Percentiles rank a stretch among this genome's conserved stretches.
These are phyloP conservation scores for Phlyctochytrium planicorne DNA, from an alignment of 192 early-diverging fungal species.

Conservation along the genomic window DNA sequence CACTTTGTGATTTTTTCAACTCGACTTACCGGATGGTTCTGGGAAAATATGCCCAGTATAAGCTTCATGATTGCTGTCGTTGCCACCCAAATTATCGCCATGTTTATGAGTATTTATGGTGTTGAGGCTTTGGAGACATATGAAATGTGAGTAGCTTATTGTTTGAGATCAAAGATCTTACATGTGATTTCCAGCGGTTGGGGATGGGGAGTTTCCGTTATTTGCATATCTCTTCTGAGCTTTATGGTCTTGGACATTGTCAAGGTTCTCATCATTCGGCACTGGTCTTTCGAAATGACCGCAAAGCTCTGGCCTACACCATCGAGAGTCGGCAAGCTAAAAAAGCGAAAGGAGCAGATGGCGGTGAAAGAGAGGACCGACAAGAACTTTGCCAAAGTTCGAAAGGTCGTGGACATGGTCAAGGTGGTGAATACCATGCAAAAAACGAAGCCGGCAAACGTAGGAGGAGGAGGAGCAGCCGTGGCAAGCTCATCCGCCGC, in stretches of 20 bases:
- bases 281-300: conserved; percentile 86
- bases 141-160: conserved; percentile 26
- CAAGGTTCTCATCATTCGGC: conserved; percentile 78
- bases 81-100: conserved; percentile 87
- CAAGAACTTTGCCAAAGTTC: conserved; percentile 29
- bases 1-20: conserved; percentile 97
- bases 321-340: conserved; percentile 59
- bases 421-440: conserved; percentile 10
- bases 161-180: not conserved
- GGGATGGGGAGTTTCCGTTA: conserved; percentile 69
- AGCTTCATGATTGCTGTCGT: conserved; percentile 77
- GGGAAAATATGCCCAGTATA: conserved; percentile 76
- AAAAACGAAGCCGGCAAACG: no score
- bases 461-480: no score
- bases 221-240: conserved; percentile 73
- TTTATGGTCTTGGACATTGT: conserved; percentile 84
- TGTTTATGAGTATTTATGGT: conserved; percentile 83
- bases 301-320: conserved; percentile 74
- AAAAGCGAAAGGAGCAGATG: conserved; percentile 11
- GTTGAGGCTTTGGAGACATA: conserved; percentile 24
- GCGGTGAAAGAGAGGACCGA: conserved; percentile 8
- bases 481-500: no score
- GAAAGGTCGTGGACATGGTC: conserved; percentile 33
- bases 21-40: conserved; percentile 80
- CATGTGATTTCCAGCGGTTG: conserved; percentile 57